Evolutionary conservation across 768 basidiomycete species (phyloP), one percentile per base, ranked within the genome.

Genomic region (Gelatoporia subvermispora): DNA sequence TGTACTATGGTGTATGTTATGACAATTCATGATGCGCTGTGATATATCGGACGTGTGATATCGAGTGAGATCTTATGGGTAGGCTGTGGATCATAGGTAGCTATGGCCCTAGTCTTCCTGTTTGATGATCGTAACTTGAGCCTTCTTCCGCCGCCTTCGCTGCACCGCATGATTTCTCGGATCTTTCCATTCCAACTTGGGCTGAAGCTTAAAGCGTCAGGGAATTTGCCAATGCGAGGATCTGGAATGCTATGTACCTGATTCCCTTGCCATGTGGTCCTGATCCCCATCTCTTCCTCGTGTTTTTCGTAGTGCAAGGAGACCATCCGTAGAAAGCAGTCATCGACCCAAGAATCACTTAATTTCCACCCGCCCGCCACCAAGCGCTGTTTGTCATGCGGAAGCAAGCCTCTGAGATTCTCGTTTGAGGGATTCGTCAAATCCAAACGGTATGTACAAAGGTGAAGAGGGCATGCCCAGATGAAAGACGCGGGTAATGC

Each of bases 381-480:
- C 17, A 54, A n/a, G 13, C 39, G 46, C 39, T 43, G 28, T 17
- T 42, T 48, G 16, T 46, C 45, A 8, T 55, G 41, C 34, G 35
- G 15, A 37, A 46, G 34, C 4, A 76, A 48, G 0, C 49, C 46
- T 46, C 51, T 46, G 3, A 55, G 51, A 41, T 74, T 61, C 21
- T 71, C 67, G 13, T 65, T 61, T 4, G 63, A 63, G 28, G 74
- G 63, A 25, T 71, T 49, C 28, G 76, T 62, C 11, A 85, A 53
- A 60, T 84, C 70, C 43, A 84, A 72, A 0, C 53, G 40, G 50
- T 76, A 70, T 4, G 49, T 18, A 60, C 83, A 85, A 7, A 50
- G 58, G 38, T 51, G 56, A 35, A 71, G 56, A 9, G 74, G 72
- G 54, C 83, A 85, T 52, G 64, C 60, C 83, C 83, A 85, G 18